Evolutionary conservation across 257 asterid genomes (phyloP), one percentile per base, ranked within the genome.

Genomic region (Fraxinus anomala): DNA sequence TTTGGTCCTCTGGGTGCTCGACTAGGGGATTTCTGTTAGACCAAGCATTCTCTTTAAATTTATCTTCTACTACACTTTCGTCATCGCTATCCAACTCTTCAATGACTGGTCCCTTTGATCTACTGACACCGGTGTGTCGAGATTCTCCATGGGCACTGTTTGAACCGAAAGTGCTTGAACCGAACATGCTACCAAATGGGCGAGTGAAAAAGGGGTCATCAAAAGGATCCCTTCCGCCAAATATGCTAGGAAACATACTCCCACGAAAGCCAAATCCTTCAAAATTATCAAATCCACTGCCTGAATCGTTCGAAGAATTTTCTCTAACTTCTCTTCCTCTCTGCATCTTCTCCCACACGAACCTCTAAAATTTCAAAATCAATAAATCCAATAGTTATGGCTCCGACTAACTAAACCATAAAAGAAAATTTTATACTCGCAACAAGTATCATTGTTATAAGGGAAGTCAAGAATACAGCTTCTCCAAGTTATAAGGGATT

Each of bases 1-100:
- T 49, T 83, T 84, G 88, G 70, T 91, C 99, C 39, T 95, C 97
- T 0, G 97, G 99, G 75, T 90, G 98, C 91, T 92, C 92, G 68
- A 95, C 86, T 39, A 86, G 79, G 0, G 97, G 99, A 54, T 89
- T 86, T 71, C 61, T 75, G 76, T 89, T 89, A 8, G 80, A 67
- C 82, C 83, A 80, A 39, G 78, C 70, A 33, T 37, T 73, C 76
- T 68, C 68, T 9, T 19, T 26, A 68, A 68, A 54, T 63, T 66
- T 39, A 42, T 76, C 85, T 36, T 70, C 84, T 11, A 34, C 70
- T 40, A 69, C 36, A 23, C 24, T 82, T 26, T 82, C 92, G 71
- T 84, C 88, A 23, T 91, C 94, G 68, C 87, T 84, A 39, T 86
- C 92, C 14, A 92, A 68, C 82, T 91, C 97, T 79, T 87, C 84